A percentile compares a stretch with the other conserved stretches of the same genome.
Conservation (phyloP, 306 rosid genomes). For the Psophocarpus tetragonolobus region DNA sequence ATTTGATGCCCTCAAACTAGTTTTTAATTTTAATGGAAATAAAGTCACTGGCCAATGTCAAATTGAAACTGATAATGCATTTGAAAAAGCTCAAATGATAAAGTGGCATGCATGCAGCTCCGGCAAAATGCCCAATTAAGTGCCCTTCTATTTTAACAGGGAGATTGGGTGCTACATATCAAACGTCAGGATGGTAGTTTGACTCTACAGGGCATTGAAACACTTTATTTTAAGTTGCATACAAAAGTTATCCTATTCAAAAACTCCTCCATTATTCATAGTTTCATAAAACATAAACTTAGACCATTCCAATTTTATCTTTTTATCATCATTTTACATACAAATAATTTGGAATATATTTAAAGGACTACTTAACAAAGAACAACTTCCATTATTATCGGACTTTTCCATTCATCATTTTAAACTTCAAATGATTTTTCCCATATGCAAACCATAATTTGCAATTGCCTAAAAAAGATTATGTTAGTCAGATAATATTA, state of each 20-base stretch:
- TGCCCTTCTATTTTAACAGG: neutral
- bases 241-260: too few species aligned
- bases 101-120: neutral
- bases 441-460: slow-evolving; percentile 24
- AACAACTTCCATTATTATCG: neutral
- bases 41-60: neutral
- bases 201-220: neutral
- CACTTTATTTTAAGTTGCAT: neutral
- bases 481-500: neutral
- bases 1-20: neutral
- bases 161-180: neutral
- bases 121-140: neutral
- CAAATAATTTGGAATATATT: neutral
- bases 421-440: neutral
- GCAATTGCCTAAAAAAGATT: neutral
- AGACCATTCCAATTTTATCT: neutral
- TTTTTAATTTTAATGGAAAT: neutral
- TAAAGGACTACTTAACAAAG: neutral
- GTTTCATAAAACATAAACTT: neutral
- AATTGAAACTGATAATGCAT: neutral
- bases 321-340: neutral
- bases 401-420: slow-evolving; percentile 27
- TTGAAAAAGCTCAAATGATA: neutral
- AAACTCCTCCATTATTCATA: neutral
- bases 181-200: neutral